These are phyloP conservation scores for Chytridium lagenaria DNA, from an alignment of 371 early-diverging fungal species.

Conservation along the genomic window DNA sequence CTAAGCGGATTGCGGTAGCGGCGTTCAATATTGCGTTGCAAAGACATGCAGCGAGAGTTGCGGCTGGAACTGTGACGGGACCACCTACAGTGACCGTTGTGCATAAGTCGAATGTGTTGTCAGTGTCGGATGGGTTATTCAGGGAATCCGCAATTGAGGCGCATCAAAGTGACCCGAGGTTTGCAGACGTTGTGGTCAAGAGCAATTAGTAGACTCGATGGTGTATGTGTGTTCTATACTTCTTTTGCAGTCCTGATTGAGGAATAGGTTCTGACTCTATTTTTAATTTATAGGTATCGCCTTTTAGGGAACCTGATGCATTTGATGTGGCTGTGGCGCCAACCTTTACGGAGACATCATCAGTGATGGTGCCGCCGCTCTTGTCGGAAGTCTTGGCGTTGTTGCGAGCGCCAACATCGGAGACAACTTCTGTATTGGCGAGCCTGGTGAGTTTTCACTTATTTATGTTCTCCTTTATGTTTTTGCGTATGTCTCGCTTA, in stretches of 20 bases:
- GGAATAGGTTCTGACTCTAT: too few species aligned
- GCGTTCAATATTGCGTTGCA: slow-evolving; percentile 88
- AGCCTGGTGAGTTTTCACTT: slow-evolving; percentile 69
- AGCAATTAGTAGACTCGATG: slow-evolving; percentile 96
- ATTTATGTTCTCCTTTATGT: not conserved
- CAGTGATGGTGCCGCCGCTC: slow-evolving; percentile 92
- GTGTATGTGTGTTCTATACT: slow-evolving; percentile 60
- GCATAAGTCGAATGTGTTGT: slow-evolving; percentile 95
- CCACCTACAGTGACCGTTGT: slow-evolving; percentile 89
- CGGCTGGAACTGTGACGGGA: slow-evolving; percentile 60
- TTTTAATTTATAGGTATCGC: slow-evolving; percentile 65
- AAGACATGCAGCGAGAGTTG: slow-evolving; percentile 66
- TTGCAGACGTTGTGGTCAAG: slow-evolving; percentile 77
- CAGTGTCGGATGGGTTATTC: slow-evolving; percentile 92
- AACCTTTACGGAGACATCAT: slow-evolving; percentile 95
- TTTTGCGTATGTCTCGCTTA: too few species aligned
- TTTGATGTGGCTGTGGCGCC: slow-evolving; percentile 96
- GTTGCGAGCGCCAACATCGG: slow-evolving; percentile 95
- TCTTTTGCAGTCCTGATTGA: not conserved
- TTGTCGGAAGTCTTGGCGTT: slow-evolving; percentile 93
- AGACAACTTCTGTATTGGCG: slow-evolving; percentile 89
- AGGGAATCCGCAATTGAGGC: slow-evolving; percentile 79
- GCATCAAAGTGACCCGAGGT: slow-evolving; percentile 44
- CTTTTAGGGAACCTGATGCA: slow-evolving; percentile 92
- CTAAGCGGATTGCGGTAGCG: slow-evolving; percentile 81